A percentile compares a stretch with the other conserved stretches of the same genome.
These are phyloP conservation scores for Mycena filopes DNA, from an alignment of 768 basidiomycete genomes.

Conservation along the genomic window DNA sequence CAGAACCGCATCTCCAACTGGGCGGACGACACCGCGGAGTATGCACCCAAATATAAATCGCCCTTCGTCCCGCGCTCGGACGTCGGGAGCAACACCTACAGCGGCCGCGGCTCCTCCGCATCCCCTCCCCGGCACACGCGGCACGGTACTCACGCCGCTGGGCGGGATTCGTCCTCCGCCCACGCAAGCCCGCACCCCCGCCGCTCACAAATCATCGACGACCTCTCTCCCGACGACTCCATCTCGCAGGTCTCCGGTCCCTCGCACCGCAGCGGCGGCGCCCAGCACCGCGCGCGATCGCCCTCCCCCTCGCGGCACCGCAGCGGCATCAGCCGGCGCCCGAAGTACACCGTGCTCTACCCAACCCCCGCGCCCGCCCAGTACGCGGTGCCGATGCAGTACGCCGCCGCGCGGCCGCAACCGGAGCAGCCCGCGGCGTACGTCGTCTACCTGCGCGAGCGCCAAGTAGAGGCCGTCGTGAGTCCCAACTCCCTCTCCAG, in stretches of 20 bases:
- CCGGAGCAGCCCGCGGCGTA: no score
- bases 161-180: neutral
- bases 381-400: no score
- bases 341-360: no score
- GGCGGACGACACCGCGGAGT: conserved; percentile 43
- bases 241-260: conserved; percentile 22
- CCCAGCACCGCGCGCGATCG: conserved; percentile 18
- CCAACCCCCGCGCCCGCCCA: no score
- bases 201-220: conserved; percentile 7
- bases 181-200: neutral
- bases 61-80: conserved; percentile 34
- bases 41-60: conserved; percentile 16
- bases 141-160: neutral
- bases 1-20: conserved; percentile 52
- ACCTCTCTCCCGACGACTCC: conserved; percentile 18
- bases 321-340: no score
- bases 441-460: no score
- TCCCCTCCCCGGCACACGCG: neutral
- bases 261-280: neutral
- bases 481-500: no score
- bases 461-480: no score
- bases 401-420: no score
- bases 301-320: conserved; percentile 19
- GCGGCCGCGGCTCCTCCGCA: neutral
- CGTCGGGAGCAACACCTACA: conserved; percentile 12